Evolutionary conservation across 192 early-diverging fungal genomes (phyloP), one percentile per base, ranked within the genome.

Genomic region (Spizellomyces sp.): DNA sequence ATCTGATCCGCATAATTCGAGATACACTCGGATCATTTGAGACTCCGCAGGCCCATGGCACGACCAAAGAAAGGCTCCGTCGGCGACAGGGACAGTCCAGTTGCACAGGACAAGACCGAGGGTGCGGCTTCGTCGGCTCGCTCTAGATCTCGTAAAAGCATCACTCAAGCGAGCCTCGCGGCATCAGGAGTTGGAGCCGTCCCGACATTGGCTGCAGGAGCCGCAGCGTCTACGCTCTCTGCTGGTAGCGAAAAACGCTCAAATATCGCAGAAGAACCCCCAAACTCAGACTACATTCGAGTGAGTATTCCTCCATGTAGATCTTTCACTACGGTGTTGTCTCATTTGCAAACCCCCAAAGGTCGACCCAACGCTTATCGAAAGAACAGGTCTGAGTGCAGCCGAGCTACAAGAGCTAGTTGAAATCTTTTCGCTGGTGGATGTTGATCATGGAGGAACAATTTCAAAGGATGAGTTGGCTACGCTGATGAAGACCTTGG

Each of bases 341-440:
- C 50, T 12, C 50, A 54, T 19, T 54, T 19, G 17, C 50, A 19
- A 0, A 12, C 50, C 17, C 17, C 12, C 0, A 17, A n/a, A 56
- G 52, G 73, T 85, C 44, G 81, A 83, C 56, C 72, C 79, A 5
- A 66, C 48, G 15, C 71, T 86, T 15, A 73, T 74, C 58, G 65
- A 65, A 15, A 55, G 80, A 12, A 77, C 79, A 6, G 84, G 84
- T 1, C 66, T 83, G 45, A 74, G 52, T 50, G 62, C 74, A 46
- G 74, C 73, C 4, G 79, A 87, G 66, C 62, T 87, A 46, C 69
- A 67, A 19, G 85, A 87, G 61, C 67, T 87, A 44, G 75, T 77
- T 42, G 85, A 87, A 71, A 85, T 85, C 57, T 87, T 87, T 62
- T 75, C 70, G 8, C 68, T 87, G 27, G 85, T 87, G n/a, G 85